A percentile compares a stretch with the other conserved stretches of the same genome.
Conservation (phyloP, 495 filamentous ascomycete species). For the Penicillium tannophilum region DNA sequence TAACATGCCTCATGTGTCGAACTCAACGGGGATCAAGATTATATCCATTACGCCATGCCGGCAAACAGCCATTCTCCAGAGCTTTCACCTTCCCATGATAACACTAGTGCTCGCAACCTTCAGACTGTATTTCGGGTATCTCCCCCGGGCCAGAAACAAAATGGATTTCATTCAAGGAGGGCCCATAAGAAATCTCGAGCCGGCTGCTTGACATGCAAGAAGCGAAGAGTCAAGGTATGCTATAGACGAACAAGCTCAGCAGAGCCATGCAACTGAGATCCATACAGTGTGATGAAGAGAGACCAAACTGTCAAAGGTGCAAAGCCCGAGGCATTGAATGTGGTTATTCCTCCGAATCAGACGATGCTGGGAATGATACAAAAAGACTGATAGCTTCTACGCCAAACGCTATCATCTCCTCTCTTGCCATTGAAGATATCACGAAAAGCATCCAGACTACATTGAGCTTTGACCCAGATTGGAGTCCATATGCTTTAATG, state of each 20-base stretch:
- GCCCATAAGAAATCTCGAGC: constrained; percentile 36
- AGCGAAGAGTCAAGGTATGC: constrained; percentile 34
- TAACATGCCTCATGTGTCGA: neutral
- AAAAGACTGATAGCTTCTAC: neutral
- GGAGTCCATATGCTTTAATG: neutral
- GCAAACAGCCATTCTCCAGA: too few relatives aligned
- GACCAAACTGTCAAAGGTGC: constrained; percentile 33
- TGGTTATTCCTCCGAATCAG: constrained; percentile 17
- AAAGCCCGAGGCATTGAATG: constrained; percentile 25
- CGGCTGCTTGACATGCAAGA: constrained; percentile 36
- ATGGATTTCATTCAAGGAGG: constrained; percentile 21
- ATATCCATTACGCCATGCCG: neutral
- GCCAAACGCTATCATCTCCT: constrained; percentile 10
- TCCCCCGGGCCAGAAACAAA: constrained; percentile 2
- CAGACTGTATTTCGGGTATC: constrained; percentile 31
- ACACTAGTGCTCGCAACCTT: constrained; percentile 6
- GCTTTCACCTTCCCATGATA: neutral
- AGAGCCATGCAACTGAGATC: neutral
- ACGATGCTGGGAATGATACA: neutral
- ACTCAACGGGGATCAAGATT: neutral
- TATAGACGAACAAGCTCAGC: neutral
- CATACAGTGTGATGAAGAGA: constrained; percentile 36
- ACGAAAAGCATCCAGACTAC: constrained; percentile 15
- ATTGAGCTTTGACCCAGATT: constrained; percentile 11
- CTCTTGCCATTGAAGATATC: constrained; percentile 25